These are phyloP conservation scores for Pichia sorboxylosa DNA, from an alignment of 1,139 yeast genomes.

Conservation along the genomic window DNA sequence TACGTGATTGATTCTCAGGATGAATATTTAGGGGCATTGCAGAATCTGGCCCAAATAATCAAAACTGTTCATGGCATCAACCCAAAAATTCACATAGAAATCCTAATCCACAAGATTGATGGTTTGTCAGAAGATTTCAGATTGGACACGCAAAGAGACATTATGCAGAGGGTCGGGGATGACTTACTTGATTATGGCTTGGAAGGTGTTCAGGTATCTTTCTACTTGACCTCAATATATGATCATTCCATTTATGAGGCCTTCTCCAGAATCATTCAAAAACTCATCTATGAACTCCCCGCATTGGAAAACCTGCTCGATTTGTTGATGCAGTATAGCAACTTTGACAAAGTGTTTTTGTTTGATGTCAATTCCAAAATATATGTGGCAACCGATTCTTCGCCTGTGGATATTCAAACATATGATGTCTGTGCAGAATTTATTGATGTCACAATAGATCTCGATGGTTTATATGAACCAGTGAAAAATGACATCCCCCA, in stretches of 20 bases:
- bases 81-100: slow-evolving; percentile 81
- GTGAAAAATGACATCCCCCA: slow-evolving; percentile 3
- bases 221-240: slow-evolving; percentile 84
- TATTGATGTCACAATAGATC: slow-evolving; percentile 84
- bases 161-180: slow-evolving; percentile 91
- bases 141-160: slow-evolving; percentile 89
- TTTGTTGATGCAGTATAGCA: slow-evolving; percentile 76
- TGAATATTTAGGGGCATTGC: slow-evolving; percentile 84
- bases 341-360: slow-evolving; percentile 82
- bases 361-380: slow-evolving; percentile 91
- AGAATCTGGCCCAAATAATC: slow-evolving; percentile 78
- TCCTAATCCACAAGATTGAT: slow-evolving; percentile 87
- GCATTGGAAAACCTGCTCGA: slow-evolving; percentile 82
- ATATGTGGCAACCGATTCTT: slow-evolving; percentile 90
- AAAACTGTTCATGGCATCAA: slow-evolving; percentile 81
- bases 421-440: slow-evolving; percentile 96
- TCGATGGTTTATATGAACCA: slow-evolving; percentile 58
- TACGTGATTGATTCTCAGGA: slow-evolving; percentile 94
- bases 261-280: slow-evolving; percentile 83
- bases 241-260: slow-evolving; percentile 96
- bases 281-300: slow-evolving; percentile 80
- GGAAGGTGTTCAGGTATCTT: slow-evolving; percentile 84
- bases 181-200: slow-evolving; percentile 81
- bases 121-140: slow-evolving; percentile 90
- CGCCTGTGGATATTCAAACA: slow-evolving; percentile 90